Evolutionary conservation across 2,329 filamentous ascomycete species (phyloP), one percentile per base, ranked within the genome.

Genomic region (Coniella vitis): DNA sequence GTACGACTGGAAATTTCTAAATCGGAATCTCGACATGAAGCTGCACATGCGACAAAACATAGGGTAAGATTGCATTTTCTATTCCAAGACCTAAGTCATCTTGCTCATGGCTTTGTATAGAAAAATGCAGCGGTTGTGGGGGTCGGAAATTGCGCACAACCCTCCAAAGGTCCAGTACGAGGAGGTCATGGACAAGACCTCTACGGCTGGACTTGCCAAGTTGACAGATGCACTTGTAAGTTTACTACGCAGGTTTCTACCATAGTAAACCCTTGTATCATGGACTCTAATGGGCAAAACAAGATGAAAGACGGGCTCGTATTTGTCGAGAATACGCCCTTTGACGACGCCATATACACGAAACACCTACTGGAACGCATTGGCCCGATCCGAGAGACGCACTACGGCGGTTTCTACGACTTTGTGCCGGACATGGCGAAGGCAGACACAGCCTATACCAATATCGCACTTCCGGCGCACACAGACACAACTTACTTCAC

Each of bases 401-500:
- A 97, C 63, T 98, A 97, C 65, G 91, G 88, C 70, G 80, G 69
- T 51, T 76, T 77, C 61, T 79, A 78, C 59, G 91, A 96, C 66
- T 97, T 97, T 65, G 87, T 87, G 1, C 86, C 90, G 4, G 87
- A 96, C 65, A 77, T 96, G 20, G 84, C 88, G 22, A 85, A 85
- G 61, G 90, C 90, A 56, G 90, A 95, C 61, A 94, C 87, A 2
- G 90, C 90, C 3, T 98, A 97, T 69, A 96, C 91, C 2, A 89
- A 86, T 58, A 75, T 93, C 44, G 83, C 83, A 1, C 78, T 98
- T 3, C 80, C 82, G 17, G 84, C 87, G 1, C 93, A 98, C 66
- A 97, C 91, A 1, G 93, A 98, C 68, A 97, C 81, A 7, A 95
- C 91, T 1, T 97, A 98, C 67, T 97, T 97, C 69, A 90, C 82